Base-by-base conservation (phyloP, 2,329 filamentous ascomycete genomes). In the Phaeosphaeriaceae sp. region DNA sequence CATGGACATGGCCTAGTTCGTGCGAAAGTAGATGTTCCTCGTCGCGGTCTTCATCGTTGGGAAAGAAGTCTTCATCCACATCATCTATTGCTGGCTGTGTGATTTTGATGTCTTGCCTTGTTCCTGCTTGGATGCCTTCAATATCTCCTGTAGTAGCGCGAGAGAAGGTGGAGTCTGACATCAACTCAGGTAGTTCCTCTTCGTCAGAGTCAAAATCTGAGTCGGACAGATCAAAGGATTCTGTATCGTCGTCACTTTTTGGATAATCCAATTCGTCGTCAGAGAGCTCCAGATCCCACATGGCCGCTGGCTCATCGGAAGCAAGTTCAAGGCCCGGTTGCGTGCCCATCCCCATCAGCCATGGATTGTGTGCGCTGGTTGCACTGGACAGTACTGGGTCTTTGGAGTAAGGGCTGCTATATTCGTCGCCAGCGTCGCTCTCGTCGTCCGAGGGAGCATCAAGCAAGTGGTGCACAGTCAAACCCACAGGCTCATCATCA, bases 401-500 rank as follows among this genome's bases (percentile, higher is more conserved):
- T 40, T 69, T 70, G 27, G 67, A 65, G 45, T 64, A 61, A 40
- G 36, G 36, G n/a, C 36, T 7, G 67, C 65, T 20, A 17, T 56
- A 57, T 45, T 76, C 73, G 17, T 79, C 80, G 15, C 75, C 76
- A 25, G 72, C 73, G 4, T 81, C 79, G 3, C 76, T 79, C 40
- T 86, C 84, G 45, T 85, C 83, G 46, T 81, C 77, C 57, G 84
- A 85, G 11, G 85, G 81, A 13, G 81, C 79, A 68, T 97, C 94
- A 2, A 98, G 86, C 88, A 98, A 94, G 76, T 98, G 94, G 71
- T 98, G 94, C 0, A 98, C 94, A 21, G 92, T 97, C 91, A 98
- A 95, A 13, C 94, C 94, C 70, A 93, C 95, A 0, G 91, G 87
- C 74, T 90, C 88, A 54, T 91, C 88, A 71, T 98, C 93, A 1